phyloP scores from a whole-genome alignment of 2,329 filamentous ascomycete genomes.

The Purpureocillium takamizusanense region DNA sequence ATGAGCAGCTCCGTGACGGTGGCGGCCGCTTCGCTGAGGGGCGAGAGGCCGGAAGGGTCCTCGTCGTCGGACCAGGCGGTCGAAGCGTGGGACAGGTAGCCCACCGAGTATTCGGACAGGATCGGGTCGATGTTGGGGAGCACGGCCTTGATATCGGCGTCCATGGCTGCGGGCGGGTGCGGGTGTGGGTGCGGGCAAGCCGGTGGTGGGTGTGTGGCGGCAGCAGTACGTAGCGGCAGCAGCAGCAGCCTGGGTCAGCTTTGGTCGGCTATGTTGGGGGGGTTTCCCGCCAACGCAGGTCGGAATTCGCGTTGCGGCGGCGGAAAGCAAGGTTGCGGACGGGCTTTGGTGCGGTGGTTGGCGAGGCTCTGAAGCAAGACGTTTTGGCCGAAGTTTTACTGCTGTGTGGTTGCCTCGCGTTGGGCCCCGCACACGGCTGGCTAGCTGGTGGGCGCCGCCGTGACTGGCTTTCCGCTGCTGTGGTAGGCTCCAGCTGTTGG shows the following conservation, averaged over 20 bases:
- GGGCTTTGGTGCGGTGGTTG: not conserved
- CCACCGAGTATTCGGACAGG: constrained; percentile 85
- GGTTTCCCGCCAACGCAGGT: not conserved
- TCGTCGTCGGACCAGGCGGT: constrained; percentile 69
- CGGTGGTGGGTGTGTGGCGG: too few relatives aligned
- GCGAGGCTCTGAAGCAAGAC: too few relatives aligned
- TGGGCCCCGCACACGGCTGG: too few relatives aligned
- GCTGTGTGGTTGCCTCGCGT: not conserved
- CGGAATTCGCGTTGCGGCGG: not conserved
- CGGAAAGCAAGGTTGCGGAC: too few relatives aligned
- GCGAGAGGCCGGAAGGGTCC: constrained; percentile 61
- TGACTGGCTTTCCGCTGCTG: too few relatives aligned
- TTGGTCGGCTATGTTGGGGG: not conserved
- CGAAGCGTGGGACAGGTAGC: constrained; percentile 89
- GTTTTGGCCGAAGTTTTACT: not conserved
- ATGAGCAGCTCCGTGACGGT: constrained; percentile 81
- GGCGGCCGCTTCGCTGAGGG: constrained; percentile 74
- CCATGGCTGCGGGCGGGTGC: constrained; percentile 45
- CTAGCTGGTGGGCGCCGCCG: too few relatives aligned
- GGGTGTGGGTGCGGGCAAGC: too few relatives aligned
- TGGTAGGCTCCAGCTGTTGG: too few relatives aligned
- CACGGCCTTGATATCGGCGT: constrained; percentile 75
- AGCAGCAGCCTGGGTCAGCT: too few relatives aligned
- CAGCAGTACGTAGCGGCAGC: too few relatives aligned
- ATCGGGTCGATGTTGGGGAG: constrained; percentile 83